A percentile compares a stretch with the other conserved stretches of the same genome.
These are phyloP conservation scores for Pholiota adiposa DNA, from an alignment of 1,284 basidiomycete genomes.

Conservation along the genomic window DNA sequence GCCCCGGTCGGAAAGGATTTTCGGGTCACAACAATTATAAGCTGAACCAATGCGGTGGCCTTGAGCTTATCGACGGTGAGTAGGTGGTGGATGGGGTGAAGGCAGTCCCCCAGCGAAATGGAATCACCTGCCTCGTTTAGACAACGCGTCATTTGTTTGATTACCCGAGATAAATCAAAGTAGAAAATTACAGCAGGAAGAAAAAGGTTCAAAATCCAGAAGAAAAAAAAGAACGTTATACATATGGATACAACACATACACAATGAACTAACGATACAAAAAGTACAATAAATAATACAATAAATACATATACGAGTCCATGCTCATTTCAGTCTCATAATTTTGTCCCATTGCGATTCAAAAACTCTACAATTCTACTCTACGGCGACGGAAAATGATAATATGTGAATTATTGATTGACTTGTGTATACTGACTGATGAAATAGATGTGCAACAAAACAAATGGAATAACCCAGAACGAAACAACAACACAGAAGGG, in stretches of 20 bases:
- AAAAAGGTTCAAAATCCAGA: too few species aligned
- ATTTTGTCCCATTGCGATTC: conserved; percentile 2
- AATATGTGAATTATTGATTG: conserved; percentile 7
- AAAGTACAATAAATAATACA: conserved; percentile 1
- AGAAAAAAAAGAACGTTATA: neutral
- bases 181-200: neutral
- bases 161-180: neutral
- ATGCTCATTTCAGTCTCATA: conserved; percentile 1
- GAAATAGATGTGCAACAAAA: conserved; percentile 9
- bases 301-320: conserved; percentile 1
- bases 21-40: too few species aligned
- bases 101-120: conserved; percentile 1
- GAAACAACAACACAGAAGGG: neutral
- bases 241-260: neutral
- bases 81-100: neutral
- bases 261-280: neutral
- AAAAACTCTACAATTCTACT: conserved; percentile 7
- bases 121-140: conserved; percentile 18
- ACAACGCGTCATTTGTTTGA: conserved; percentile 23
- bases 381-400: conserved; percentile 1
- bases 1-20: neutral
- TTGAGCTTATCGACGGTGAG: neutral
- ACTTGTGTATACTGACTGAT: conserved; percentile 2
- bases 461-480: conserved; percentile 1
- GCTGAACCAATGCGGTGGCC: neutral